Evolutionary conservation across 176 grass and related monocot genomes (phyloP).

Genomic region (Otatea glauca): DNA sequence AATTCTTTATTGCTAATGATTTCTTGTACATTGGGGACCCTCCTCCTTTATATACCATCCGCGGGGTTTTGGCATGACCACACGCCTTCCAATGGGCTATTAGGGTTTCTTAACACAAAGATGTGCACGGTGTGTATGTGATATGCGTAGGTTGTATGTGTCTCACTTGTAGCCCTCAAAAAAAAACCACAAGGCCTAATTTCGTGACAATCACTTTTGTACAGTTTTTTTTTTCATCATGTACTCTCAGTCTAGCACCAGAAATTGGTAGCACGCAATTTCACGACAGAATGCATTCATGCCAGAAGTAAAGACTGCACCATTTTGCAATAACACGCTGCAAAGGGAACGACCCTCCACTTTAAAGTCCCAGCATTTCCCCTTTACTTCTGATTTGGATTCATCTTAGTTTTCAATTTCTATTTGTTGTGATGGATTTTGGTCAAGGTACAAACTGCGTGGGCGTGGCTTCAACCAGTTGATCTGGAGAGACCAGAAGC

Average conservation of each 20-base stretch:
- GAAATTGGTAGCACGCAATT: background rate
- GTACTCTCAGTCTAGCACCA: background rate
- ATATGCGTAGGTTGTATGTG: too few species aligned
- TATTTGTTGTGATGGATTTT: background rate
- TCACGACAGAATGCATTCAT: constrained; percentile 17
- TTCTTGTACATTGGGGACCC: too few species aligned
- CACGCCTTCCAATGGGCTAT: too few species aligned
- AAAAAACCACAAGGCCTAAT: background rate
- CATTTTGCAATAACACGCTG: background rate
- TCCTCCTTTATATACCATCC: too few species aligned
- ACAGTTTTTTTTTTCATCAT: background rate
- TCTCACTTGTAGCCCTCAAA: too few species aligned
- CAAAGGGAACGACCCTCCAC: too few species aligned
- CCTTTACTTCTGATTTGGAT: background rate
- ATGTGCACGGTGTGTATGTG: too few species aligned
- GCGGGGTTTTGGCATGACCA: too few species aligned
- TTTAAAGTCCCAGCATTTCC: background rate
- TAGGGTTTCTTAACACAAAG: too few species aligned
- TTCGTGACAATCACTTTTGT: background rate
- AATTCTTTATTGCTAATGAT: too few species aligned
- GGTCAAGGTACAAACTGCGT: background rate
- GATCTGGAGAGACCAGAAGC: background rate
- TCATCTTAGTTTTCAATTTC: background rate
- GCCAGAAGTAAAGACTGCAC: background rate
- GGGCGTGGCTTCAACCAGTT: background rate